These are phyloP conservation scores for Rhizopus arrhizus DNA, from an alignment of 371 early-diverging fungal species.

Conservation along the genomic window DNA sequence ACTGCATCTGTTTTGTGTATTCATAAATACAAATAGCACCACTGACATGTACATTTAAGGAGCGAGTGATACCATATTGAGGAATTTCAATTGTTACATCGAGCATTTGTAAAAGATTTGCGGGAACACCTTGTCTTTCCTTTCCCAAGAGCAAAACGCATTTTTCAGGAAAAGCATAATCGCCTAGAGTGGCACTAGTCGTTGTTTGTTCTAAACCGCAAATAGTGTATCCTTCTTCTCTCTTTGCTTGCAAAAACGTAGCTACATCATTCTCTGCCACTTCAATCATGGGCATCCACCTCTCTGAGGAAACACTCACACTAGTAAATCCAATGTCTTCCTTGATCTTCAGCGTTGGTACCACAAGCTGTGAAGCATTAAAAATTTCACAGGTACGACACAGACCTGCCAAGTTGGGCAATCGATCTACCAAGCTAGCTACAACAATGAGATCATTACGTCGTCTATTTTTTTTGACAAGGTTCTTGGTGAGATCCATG, in stretches of 20 bases:
- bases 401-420: conserved; percentile 68
- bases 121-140: conserved; percentile 64
- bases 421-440: conserved; percentile 58
- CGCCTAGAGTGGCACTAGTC: conserved; percentile 53
- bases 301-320: conserved; percentile 59
- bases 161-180: conserved; percentile 60
- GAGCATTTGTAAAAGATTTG: conserved; percentile 54
- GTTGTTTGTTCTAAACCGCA: conserved; percentile 73
- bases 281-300: conserved; percentile 69
- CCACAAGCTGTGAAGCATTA: conserved; percentile 58
- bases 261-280: conserved; percentile 48
- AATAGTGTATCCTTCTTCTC: conserved; percentile 59
- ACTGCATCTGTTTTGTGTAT: conserved; percentile 59
- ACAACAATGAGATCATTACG: conserved; percentile 64
- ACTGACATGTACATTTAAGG: conserved; percentile 70
- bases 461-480: conserved; percentile 41
- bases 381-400: conserved; percentile 72
- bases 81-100: conserved; percentile 68
- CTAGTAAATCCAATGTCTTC: conserved; percentile 58
- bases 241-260: conserved; percentile 49
- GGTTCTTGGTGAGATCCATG: conserved; percentile 46
- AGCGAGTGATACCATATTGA: conserved; percentile 64
- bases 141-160: conserved; percentile 58
- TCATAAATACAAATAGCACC: conserved; percentile 65
- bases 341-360: conserved; percentile 44